A percentile compares a stretch with the other conserved stretches of the same genome.
phyloP scores from a whole-genome alignment of 768 basidiomycete species.

The Mycena maculata region DNA sequence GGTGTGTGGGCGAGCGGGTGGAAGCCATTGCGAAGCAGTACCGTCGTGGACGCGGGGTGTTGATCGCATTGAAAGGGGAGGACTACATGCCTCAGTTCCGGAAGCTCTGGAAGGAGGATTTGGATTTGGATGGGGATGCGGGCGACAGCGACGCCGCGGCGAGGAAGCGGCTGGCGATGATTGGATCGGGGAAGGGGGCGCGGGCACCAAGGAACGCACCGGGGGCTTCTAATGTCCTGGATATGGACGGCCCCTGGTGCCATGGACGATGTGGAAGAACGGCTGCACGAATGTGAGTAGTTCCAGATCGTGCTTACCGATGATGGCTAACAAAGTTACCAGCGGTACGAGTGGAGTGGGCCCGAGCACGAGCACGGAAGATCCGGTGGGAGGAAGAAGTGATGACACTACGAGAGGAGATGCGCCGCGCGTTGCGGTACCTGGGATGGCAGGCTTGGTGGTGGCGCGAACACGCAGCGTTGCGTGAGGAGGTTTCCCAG shows the following conservation, averaged over 20 bases:
- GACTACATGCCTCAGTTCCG: not conserved
- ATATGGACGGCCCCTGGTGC: slow-evolving; percentile 21
- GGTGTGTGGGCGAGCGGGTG: not conserved
- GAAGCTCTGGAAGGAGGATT: not conserved
- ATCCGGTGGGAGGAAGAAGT: slow-evolving; percentile 34
- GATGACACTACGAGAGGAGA: slow-evolving; percentile 29
- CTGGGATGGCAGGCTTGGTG: not conserved
- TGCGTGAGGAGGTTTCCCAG: not conserved
- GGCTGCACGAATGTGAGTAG: slow-evolving; percentile 12
- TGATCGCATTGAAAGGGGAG: not conserved
- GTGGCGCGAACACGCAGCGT: not conserved
- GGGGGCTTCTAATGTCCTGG: slow-evolving; percentile 11
- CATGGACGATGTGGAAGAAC: not conserved
- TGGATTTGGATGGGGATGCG: not conserved
- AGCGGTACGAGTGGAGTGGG: slow-evolving; percentile 33
- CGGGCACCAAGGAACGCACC: not conserved
- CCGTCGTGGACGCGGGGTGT: not conserved
- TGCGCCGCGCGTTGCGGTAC: slow-evolving; percentile 15
- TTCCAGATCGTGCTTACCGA: not conserved
- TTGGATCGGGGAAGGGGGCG: no score
- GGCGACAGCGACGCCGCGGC: slow-evolving; percentile 3
- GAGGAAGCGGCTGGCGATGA: not conserved
- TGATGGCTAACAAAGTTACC: not conserved
- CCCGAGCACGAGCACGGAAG: slow-evolving; percentile 9
- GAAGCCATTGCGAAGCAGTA: not conserved